Base-by-base conservation (phyloP, 805 yeast species). In the Wickerhamiella azyma region DNA sequence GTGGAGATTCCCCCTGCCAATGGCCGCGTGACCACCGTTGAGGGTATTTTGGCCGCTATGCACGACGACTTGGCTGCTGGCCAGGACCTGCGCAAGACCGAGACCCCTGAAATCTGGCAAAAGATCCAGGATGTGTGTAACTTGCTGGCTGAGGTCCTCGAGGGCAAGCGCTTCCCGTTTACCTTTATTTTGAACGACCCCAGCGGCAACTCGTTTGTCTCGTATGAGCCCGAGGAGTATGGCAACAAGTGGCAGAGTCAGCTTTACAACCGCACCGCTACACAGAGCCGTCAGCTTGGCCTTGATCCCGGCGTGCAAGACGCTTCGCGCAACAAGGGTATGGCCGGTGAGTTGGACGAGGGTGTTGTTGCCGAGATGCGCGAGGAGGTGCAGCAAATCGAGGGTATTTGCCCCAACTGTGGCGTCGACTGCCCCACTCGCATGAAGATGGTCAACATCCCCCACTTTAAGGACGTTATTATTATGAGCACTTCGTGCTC, bases 141-240 rank as follows among this genome's bases (percentile, higher is more conserved):
- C 19, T 80, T 75, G 57, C 79, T 89, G 32, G 65, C 69, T 53
- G 64, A 71, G 5, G 75, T 72, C 45, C 66, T 85, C 21, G 70
- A 71, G n/a, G 89, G 85, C 48, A 78, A 79, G 49, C 74, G 73
- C 45, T 75, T 74, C 28, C 97, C 97, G 1, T 58, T 89, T 51
- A 82, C 94, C 0, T 72, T 89, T 41, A 69, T 72, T 19, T 66
- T 85, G 9, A 95, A 88, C 62, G 98, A 92, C 63, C 96, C 98
- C 26, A 75, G 96, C 1, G 98, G 98, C 13, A 92, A 92, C 67
- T 89, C 97, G 4, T 92, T 96, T 94, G 77, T 92, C 46, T 95
- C 85, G 59, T 50, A 51, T 28, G 37, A 36, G 6, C 53, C 53
- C 7, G 96, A 96, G 16, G 88, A 84, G 49, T 95, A 85, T 61